These are phyloP conservation scores for Phlebiopsis flavidoalba DNA, from an alignment of 768 basidiomycete species.

Conservation along the genomic window DNA sequence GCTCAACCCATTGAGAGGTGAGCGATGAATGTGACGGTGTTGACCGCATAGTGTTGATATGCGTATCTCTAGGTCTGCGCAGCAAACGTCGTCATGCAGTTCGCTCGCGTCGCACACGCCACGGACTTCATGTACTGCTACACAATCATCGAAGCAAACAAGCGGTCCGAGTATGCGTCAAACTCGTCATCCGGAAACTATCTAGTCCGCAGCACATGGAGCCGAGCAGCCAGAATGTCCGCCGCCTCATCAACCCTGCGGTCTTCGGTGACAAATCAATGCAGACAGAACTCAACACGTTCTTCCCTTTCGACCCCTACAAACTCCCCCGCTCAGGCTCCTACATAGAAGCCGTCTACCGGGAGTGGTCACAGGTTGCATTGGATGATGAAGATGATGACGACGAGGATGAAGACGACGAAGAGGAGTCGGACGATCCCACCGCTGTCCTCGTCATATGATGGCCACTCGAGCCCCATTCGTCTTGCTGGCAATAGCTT, in stretches of 20 bases:
- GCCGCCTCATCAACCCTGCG: constrained; percentile 8
- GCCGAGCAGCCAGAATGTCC: not conserved
- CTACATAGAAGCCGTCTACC: constrained; percentile 81
- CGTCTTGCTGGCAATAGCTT: constrained; percentile 9
- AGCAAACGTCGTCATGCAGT: constrained; percentile 84
- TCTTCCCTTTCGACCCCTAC: constrained; percentile 99
- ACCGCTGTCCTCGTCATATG: not conserved
- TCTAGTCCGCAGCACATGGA: not conserved
- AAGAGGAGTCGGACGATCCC: constrained; percentile 28
- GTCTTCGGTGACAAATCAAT: constrained; percentile 30
- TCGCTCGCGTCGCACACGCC: constrained; percentile 87
- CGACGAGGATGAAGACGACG: constrained; percentile 59
- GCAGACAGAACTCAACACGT: constrained; percentile 77
- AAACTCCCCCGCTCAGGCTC: constrained; percentile 72
- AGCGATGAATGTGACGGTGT: constrained; percentile 10
- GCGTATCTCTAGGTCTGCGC: constrained; percentile 66
- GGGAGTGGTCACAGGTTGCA: constrained; percentile 86
- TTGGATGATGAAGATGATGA: constrained; percentile 65
- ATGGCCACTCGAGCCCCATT: constrained; percentile 10
- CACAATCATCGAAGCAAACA: constrained; percentile 86
- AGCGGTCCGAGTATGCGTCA: constrained; percentile 48
- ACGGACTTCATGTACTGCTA: constrained; percentile 94
- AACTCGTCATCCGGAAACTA: not conserved
- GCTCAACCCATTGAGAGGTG: constrained; percentile 89
- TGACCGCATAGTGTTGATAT: not conserved